phyloP scores from a whole-genome alignment of 2,329 filamentous ascomycete genomes.

The Alternaria infectoria region DNA sequence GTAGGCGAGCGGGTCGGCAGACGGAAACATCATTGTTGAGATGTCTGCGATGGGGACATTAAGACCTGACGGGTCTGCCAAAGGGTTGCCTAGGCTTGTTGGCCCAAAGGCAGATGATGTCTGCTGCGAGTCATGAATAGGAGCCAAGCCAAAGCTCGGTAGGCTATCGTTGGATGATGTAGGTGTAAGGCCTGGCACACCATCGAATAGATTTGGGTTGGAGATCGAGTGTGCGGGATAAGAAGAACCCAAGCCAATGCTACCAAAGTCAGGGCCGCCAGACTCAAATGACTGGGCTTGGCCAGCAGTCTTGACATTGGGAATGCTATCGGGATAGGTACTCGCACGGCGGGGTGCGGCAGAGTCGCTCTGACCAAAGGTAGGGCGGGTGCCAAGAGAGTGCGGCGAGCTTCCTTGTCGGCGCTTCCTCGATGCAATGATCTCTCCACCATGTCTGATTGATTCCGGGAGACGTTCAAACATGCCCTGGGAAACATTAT shows the following conservation, averaged over 20 bases:
- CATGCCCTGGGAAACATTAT: conserved; percentile 62
- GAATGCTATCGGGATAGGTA: conserved; percentile 46
- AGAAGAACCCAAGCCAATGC: conserved; percentile 33
- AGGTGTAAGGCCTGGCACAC: conserved; percentile 41
- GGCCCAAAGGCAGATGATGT: conserved; percentile 39
- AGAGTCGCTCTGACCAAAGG: conserved; percentile 31
- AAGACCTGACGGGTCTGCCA: conserved; percentile 37
- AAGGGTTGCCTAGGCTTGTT: conserved; percentile 38
- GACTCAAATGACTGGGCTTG: conserved; percentile 34
- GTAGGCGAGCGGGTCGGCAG: conserved; percentile 78
- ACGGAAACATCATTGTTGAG: conserved; percentile 80
- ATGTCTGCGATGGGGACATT: conserved; percentile 68
- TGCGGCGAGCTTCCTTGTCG: conserved; percentile 48
- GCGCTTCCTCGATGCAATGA: conserved; percentile 44
- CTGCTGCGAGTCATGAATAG: conserved; percentile 29
- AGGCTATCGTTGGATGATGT: conserved; percentile 40
- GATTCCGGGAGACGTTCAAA: conserved; percentile 83
- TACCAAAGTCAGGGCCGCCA: conserved; percentile 37
- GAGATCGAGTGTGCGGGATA: conserved; percentile 37
- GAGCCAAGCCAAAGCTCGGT: conserved; percentile 32
- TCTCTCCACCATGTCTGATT: conserved; percentile 58
- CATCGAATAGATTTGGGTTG: conserved; percentile 38
- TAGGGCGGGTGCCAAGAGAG: conserved; percentile 31
- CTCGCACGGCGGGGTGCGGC: conserved; percentile 39
- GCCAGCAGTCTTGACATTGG: conserved; percentile 35